A percentile compares a stretch with the other conserved stretches of the same genome.
Conservation (phyloP, 805 yeast species). For the Wickerhamomyces queroliae region DNA sequence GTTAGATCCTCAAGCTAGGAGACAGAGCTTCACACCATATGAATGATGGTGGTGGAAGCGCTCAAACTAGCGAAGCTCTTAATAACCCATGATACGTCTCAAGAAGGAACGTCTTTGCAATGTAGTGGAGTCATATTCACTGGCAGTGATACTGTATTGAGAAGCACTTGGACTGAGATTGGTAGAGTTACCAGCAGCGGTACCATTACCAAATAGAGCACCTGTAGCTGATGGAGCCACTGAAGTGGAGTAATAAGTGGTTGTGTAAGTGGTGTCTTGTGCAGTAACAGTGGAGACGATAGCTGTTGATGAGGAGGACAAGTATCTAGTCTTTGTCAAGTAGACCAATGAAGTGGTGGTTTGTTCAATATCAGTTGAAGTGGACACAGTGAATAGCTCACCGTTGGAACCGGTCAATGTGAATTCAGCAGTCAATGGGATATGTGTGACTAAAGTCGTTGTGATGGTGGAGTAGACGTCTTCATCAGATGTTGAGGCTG, state of each 20-base stretch:
- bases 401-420: constrained; percentile 21
- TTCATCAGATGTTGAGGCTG: constrained; percentile 2
- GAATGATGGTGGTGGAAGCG: not conserved
- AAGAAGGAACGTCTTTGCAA: constrained; percentile 4
- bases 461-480: not conserved
- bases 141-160: constrained; percentile 1
- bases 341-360: constrained; percentile 15
- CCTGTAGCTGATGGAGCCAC: constrained; percentile 1
- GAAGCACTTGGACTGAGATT: constrained; percentile 7
- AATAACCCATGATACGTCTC: constrained; percentile 12
- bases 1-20: not conserved
- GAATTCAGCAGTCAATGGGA: constrained; percentile 18
- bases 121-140: constrained; percentile 3
- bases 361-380: constrained; percentile 21
- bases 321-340: constrained; percentile 7
- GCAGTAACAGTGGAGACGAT: constrained; percentile 8
- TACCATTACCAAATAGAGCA: constrained; percentile 12
- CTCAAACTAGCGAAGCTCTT: not conserved
- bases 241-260: constrained; percentile 6
- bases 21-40: no score
- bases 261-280: constrained; percentile 2
- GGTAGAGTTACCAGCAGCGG: constrained; percentile 3
- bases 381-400: constrained; percentile 14
- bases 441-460: constrained; percentile 8
- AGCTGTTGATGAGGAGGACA: not conserved